Base-by-base conservation (phyloP, 768 basidiomycete genomes). In the Suillus subaureus region DNA sequence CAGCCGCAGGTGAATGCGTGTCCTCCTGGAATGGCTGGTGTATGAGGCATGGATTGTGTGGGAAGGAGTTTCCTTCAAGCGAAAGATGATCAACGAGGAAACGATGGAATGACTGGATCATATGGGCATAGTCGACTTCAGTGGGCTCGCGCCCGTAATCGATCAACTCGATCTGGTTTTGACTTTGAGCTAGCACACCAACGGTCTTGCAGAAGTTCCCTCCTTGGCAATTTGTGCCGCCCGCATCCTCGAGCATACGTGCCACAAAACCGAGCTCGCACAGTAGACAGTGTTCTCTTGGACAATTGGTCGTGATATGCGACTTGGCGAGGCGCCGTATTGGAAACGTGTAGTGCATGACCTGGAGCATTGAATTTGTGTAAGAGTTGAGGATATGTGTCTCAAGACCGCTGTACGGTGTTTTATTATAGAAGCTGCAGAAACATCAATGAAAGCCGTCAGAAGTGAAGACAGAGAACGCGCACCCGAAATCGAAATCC, bases 371-470 rank as follows among this genome's bases (percentile, higher is more conserved):
- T 2, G 93, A 80, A 73, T 99, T 99, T 18, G 96, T 97, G 79
- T 99, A 99, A 6, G 96, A 99, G 75, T 98, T 97, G 52, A 94
- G 82, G 65, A 99, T 98, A 74, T 99, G 95, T 1, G 97, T 97
- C 75, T 99, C 97, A 55, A 99, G 83, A 6, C 97, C 97, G 63
- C 94, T 96, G 71, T 86, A 94, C 23, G 85, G 75, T 0, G 97
- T 99, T 73, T 88, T 89, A 77, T 99, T 99, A 79, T 96, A 99
- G 75, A 94, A 99, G 2, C 95, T 96, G 66, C 3, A 66, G 18
- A 62, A 39, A 39, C 16, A 18, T 61, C 57, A 64, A 23, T 60
- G 45, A 64, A 51, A 49, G 16, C 9, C 9, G 3, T 18, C 26
- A 42, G 26, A 47, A 47, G 31, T 54, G 28, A 52, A 1, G 60